phyloP scores from a whole-genome alignment of 2,329 filamentous ascomycete species.

The Alternaria dauci region DNA sequence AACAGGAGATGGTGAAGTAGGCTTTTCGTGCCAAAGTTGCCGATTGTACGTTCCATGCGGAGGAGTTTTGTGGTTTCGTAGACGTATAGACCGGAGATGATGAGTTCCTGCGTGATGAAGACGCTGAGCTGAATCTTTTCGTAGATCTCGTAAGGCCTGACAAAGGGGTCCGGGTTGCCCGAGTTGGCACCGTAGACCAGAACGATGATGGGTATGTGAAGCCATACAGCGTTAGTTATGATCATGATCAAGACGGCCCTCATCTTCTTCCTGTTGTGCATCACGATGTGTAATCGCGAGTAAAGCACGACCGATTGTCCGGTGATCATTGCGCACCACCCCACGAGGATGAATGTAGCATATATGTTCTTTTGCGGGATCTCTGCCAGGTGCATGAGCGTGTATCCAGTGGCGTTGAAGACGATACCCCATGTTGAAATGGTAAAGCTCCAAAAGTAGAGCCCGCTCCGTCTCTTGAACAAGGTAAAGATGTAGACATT shows the following conservation, averaged over 20 bases:
- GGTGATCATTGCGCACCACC: slow-evolving; percentile 68
- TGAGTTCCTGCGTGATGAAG: slow-evolving; percentile 50
- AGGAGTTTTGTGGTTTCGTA: slow-evolving; percentile 53
- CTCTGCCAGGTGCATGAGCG: slow-evolving; percentile 51
- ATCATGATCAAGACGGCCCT: slow-evolving; percentile 64
- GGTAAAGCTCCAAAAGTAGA: slow-evolving; percentile 61
- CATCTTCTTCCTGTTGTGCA: slow-evolving; percentile 58
- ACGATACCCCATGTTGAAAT: slow-evolving; percentile 54
- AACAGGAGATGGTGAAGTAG: slow-evolving; percentile 31
- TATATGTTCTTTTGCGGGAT: slow-evolving; percentile 34
- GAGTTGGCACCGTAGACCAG: slow-evolving; percentile 61
- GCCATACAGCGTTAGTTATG: slow-evolving; percentile 59
- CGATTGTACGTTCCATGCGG: slow-evolving; percentile 23
- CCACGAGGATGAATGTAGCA: slow-evolving; percentile 59
- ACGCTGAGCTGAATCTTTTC: slow-evolving; percentile 54
- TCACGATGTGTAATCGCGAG: slow-evolving; percentile 67
- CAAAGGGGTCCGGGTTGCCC: slow-evolving; percentile 37
- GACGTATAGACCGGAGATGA: slow-evolving; percentile 58
- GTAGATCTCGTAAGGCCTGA: slow-evolving; percentile 46
- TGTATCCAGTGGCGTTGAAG: slow-evolving; percentile 56
- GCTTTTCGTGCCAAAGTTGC: slow-evolving; percentile 20
- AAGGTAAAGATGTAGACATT: slow-evolving; percentile 55
- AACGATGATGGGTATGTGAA: slow-evolving; percentile 63
- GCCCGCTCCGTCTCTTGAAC: slow-evolving; percentile 56
- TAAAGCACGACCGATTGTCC: slow-evolving; percentile 68